Base-by-base conservation (phyloP, 1,139 yeast genomes). In the Sugiyamaella novakii region DNA sequence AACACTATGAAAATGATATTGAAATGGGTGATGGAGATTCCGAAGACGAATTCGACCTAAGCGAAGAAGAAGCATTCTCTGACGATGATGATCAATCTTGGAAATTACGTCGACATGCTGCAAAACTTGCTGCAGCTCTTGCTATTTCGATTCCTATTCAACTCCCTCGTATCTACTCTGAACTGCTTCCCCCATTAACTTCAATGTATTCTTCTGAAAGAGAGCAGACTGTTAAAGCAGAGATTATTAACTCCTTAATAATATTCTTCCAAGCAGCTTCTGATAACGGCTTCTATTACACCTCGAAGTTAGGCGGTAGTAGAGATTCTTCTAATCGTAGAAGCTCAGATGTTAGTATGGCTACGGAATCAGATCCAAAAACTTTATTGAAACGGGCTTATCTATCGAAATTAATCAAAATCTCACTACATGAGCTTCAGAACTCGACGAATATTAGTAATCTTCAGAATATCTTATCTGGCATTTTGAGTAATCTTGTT, bases 61-160 rank as follows among this genome's bases (percentile, higher is more conserved):
- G 69, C 17, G 43, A 69, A 8, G 77, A 75, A 28, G 78, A 72
- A 37, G 80, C 73, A 39, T 75, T 73, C 39, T 63, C 71, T 8
- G 80, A 76, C 37, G 75, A 72, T 34, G 81, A 80, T 46, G 89
- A 84, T 57, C 79, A 81, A 24, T 79, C 87, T 1, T 84, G 94
- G 87, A 83, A 81, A 57, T 65, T 87, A 29, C 73, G 95, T 51
- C 72, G 79, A 36, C 77, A 76, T 49, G 70, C 88, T 0, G 75
- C 80, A 1, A 68, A 70, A 21, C 63, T 83, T 28, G 62, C 77
- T 2, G 64, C 73, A 8, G 67, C 75, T 0, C 52, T 80, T n/a
- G 67, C 76, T 12, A 59, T 60, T 3, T 59, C 63, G 6, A 65
- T 53, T 74, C 82, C 56, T 27, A 43, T 53, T 1, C 43, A 47